Conservation (phyloP, 306 rosid species). For the Inga leiocalycina region DNA sequence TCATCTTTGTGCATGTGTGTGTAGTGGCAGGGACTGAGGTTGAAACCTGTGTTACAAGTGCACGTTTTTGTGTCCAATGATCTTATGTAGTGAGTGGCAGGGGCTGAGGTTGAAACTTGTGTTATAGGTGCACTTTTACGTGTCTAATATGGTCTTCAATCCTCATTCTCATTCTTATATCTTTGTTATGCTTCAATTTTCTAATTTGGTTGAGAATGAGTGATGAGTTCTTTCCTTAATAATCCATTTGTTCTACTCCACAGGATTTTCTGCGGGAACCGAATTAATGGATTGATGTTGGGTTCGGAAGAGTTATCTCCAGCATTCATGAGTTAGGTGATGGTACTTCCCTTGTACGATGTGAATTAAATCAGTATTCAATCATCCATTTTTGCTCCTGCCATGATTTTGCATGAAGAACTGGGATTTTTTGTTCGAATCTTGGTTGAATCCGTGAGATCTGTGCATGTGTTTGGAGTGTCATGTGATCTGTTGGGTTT, state of each 20-base stretch:
- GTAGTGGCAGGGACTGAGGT: background rate
- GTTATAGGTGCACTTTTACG: background rate
- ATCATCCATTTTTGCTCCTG: constrained; percentile 33
- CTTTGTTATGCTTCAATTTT: constrained; percentile 20
- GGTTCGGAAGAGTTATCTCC: constrained; percentile 20
- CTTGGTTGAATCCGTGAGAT: constrained; percentile 22
- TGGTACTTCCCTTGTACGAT: constrained; percentile 18
- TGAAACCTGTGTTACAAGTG: background rate
- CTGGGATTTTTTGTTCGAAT: constrained; percentile 24
- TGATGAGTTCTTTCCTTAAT: constrained; percentile 15
- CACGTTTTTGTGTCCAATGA: background rate
- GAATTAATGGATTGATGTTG: constrained; percentile 6
- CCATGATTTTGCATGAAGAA: constrained; percentile 20
- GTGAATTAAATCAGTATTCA: background rate
- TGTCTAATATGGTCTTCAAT: background rate
- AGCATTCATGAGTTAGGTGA: constrained; percentile 25
- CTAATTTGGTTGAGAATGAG: background rate
- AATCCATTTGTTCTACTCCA: constrained; percentile 13
- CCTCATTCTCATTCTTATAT: background rate
- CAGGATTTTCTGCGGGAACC: constrained; percentile 40
- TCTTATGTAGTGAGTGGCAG: background rate
- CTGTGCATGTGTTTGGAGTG: background rate
- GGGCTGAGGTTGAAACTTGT: background rate
- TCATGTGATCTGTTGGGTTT: constrained; percentile 17
- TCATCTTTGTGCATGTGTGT: background rate